These are phyloP conservation scores for Candida oleophila DNA, from an alignment of 805 yeast species.

Conservation along the genomic window DNA sequence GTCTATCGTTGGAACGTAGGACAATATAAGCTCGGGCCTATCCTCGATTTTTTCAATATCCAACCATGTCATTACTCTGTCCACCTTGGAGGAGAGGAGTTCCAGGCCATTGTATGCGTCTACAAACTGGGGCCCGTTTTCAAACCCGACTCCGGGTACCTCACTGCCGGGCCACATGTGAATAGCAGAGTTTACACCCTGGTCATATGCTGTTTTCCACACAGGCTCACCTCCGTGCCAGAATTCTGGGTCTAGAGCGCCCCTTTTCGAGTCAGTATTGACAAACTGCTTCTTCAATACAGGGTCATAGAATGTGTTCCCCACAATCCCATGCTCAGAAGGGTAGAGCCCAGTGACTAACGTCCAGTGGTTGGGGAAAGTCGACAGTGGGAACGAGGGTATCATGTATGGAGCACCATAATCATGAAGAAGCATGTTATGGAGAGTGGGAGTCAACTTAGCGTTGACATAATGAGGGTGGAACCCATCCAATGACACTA, in stretches of 20 bases:
- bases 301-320: constrained; percentile 77
- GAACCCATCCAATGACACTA: constrained; percentile 84
- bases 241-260: constrained; percentile 54
- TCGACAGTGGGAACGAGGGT: constrained; percentile 86
- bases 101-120: constrained; percentile 70
- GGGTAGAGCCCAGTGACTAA: constrained; percentile 85
- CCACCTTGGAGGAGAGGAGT: constrained; percentile 52
- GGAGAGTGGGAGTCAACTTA: constrained; percentile 68
- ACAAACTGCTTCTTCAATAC: constrained; percentile 52
- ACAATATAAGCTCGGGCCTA: constrained; percentile 75
- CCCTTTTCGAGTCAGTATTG: constrained; percentile 54
- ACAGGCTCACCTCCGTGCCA: constrained; percentile 88
- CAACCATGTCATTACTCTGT: constrained; percentile 64
- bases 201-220: constrained; percentile 73
- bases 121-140: constrained; percentile 44
- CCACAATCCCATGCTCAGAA: constrained; percentile 81
- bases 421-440: constrained; percentile 50
- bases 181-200: constrained; percentile 67
- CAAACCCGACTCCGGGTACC: constrained; percentile 49
- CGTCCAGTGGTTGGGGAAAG: constrained; percentile 93
- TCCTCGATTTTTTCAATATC: constrained; percentile 47
- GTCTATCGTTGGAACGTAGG: constrained; percentile 82
- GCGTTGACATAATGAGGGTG: constrained; percentile 82
- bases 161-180: constrained; percentile 98
- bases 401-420: constrained; percentile 78